Percentiles rank a stretch among this genome's conserved stretches.
Conservation (phyloP, 192 early-diverging fungal species). For the Podila horticola region DNA sequence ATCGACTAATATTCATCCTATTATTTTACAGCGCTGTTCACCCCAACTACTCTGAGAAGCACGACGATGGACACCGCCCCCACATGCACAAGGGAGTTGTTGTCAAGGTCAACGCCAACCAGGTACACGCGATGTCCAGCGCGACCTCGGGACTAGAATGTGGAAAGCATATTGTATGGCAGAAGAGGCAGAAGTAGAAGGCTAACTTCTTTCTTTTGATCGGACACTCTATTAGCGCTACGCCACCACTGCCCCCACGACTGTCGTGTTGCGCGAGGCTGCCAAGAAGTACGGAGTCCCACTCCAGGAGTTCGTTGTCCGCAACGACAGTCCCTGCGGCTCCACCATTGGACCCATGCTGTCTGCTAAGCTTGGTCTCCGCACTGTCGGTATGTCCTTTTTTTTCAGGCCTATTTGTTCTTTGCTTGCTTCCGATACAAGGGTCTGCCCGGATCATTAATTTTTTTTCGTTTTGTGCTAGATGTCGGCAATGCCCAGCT, state of each 20-base stretch:
- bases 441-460: neutral
- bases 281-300: slow-evolving; percentile 83
- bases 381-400: slow-evolving; percentile 82
- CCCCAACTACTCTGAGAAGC: slow-evolving; percentile 77
- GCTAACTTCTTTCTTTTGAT: neutral
- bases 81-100: slow-evolving; percentile 93
- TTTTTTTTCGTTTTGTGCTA: slow-evolving; percentile 14
- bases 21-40: slow-evolving; percentile 38
- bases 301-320: slow-evolving; percentile 90
- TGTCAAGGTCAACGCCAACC: slow-evolving; percentile 98
- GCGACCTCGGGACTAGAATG: no score
- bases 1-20: neutral
- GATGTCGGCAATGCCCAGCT: slow-evolving; percentile 97
- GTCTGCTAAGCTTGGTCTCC: slow-evolving; percentile 89
- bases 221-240: slow-evolving; percentile 69
- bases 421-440: neutral
- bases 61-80: slow-evolving; percentile 94
- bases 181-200: no score
- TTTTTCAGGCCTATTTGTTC: neutral
- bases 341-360: slow-evolving; percentile 99
- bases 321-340: slow-evolving; percentile 96
- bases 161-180: no score
- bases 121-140: slow-evolving; percentile 52
- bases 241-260: slow-evolving; percentile 80
- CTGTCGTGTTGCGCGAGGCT: slow-evolving; percentile 77